Base-by-base conservation (phyloP, 768 basidiomycete species). In the Lyophyllum decastes region DNA sequence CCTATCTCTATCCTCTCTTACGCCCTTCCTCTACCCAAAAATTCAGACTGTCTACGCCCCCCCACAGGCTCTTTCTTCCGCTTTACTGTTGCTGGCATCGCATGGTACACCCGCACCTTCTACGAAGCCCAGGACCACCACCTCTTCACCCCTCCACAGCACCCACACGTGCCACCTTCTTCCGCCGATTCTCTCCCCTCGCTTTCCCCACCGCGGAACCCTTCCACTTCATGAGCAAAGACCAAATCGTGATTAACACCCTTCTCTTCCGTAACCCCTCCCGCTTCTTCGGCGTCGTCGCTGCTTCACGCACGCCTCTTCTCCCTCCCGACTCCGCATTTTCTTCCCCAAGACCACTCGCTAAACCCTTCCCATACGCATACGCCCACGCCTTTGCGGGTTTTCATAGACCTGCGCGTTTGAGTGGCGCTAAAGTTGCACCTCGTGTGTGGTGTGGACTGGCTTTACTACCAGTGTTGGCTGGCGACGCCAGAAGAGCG, bases 31-130 rank as follows among this genome's bases (percentile, higher is more conserved):
- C 5, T 33, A 6, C 5, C 30, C 5, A n/a, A 6, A 33, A 11
- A 11, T 33, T 5, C 35, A 10, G 14, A 38, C 35, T 14, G 9
- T 38, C 3, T 14, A 4, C n/a, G n/a, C 1, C 3, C 34, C 8
- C 48, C 10, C 49, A 11, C 58, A 84, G 84, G 82, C 19, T 82
- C 83, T 0, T 85, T 85, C 65, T 85, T 85, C 55, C 84, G 85
- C 9, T 82, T 82, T 11, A 66, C 76, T 0, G 78, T 77, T 1
- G 38, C 62, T 12, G 72, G 80, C 0, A 67, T 84, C 26, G 59
- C 71, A 4, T 83, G 82, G 82, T 85, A 73, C 70, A 65, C 73
- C 0, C 54, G 66, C 16, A 68, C 68, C 1, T 86, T 77, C 65
- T 85, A 82, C 64, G 69, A 73, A 0, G 80, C 81, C 57, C 84